Evolutionary conservation across 2,329 filamentous ascomycete genomes (phyloP), one percentile per base, ranked within the genome.

Genomic region (Trichophyton simii): DNA sequence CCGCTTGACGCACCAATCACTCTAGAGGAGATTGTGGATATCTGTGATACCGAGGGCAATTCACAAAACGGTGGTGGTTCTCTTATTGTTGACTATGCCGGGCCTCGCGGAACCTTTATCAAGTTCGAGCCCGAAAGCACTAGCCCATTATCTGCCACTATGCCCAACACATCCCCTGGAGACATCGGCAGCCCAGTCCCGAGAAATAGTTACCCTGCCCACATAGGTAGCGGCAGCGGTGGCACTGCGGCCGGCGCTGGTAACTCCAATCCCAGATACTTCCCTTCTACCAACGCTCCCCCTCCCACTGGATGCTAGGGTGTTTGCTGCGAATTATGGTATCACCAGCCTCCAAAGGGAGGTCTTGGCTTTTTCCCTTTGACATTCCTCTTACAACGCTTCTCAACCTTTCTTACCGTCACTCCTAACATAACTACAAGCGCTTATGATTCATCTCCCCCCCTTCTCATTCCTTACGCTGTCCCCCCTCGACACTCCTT

Each of bases 11-110:
- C 79, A 28, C 71, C 77, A 67, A 83, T 78, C 72, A 79, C 65
- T 72, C 84, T 78, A 69, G 80, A 79, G 28, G 91, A 96, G 68
- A 80, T 97, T 67, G 80, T 92, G 44, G 85, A 88, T 62, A 87
- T 95, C 62, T 94, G 89, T 72, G 92, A 97, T 68, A 96, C 92
- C 0, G 89, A 96, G 71, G 94, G 94, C 62, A 95, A 87, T 68
- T 72, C 78, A 1, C 84, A 86, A 63, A 97, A 97, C 68, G 94
- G 94, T 54, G 92, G 92, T 52, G 94, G 94, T n/a, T 87, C 82
- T 28, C 95, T 99, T 69, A 84, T 88, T 38, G 80, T 88, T 65
- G 82, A 81, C 63, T 79, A 80, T 44, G 81, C 83, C 57, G 77
- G 73, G 18, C 41, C 61, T 34, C 67, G 68, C 31, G 72, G 72